phyloP scores from a whole-genome alignment of 306 rosid genomes.

The Trichosanthes cucumerina region DNA sequence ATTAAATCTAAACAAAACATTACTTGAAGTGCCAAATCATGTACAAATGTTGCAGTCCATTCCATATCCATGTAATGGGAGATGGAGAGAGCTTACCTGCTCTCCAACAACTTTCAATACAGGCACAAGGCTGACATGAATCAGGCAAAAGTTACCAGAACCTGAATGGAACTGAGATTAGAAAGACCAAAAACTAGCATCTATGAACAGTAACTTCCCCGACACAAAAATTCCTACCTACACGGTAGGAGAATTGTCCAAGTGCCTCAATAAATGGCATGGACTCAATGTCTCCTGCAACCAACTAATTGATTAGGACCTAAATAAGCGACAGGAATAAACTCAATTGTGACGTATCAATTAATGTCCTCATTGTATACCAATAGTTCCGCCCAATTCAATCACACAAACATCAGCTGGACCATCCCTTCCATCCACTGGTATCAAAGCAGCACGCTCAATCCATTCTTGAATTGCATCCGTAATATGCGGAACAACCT shows the following conservation, averaged over 20 bases:
- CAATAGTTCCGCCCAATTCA: constrained; percentile 45
- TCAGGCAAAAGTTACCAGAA: constrained; percentile 35
- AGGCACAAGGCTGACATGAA: constrained; percentile 48
- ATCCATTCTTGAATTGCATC: constrained; percentile 48
- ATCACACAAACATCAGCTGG: constrained; percentile 44
- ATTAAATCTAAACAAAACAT: not conserved
- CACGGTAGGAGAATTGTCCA: constrained; percentile 38
- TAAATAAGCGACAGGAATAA: constrained; percentile 1
- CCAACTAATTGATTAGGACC: constrained; percentile 14
- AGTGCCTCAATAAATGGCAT: constrained; percentile 48
- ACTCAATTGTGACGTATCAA: not conserved
- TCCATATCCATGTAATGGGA: not conserved
- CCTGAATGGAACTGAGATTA: constrained; percentile 15
- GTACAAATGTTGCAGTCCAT: not conserved
- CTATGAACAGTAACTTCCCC: not conserved
- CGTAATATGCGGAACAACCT: constrained; percentile 50
- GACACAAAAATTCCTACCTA: constrained; percentile 21
- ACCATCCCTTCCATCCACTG: constrained; percentile 32
- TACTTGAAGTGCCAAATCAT: not conserved
- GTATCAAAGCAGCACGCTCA: constrained; percentile 29
- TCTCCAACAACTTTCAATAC: constrained; percentile 42
- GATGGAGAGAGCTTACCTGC: constrained; percentile 22
- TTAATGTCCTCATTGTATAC: constrained; percentile 8
- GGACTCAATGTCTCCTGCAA: constrained; percentile 43
- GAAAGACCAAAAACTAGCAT: not conserved